Percentiles rank a stretch among this genome's conserved stretches.
Conservation (phyloP, 371 early-diverging fungal species). For the Coemansia sp. region DNA sequence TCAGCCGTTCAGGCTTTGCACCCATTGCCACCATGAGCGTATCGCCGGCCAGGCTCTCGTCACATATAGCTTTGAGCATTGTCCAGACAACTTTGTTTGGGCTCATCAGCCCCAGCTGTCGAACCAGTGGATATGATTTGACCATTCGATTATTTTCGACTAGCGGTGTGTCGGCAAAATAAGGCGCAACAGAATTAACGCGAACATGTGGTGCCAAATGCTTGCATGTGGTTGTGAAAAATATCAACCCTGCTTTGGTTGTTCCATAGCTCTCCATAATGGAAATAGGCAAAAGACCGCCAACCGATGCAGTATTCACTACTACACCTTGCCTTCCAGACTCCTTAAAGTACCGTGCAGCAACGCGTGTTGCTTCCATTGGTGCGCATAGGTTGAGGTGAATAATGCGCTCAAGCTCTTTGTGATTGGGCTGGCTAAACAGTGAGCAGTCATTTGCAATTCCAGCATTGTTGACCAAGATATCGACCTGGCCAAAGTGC, state of each 20-base stretch:
- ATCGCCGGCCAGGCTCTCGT: constrained; percentile 51
- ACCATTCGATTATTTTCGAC: constrained; percentile 29
- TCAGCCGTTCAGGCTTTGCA: constrained; percentile 22
- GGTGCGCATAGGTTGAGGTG: constrained; percentile 58
- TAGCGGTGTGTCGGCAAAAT: constrained; percentile 53
- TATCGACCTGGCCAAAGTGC: constrained; percentile 45
- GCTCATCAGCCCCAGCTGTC: constrained; percentile 46
- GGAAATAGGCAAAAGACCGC: constrained; percentile 47
- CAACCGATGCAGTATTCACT: constrained; percentile 50
- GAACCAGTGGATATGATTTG: constrained; percentile 31
- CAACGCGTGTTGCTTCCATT: constrained; percentile 58
- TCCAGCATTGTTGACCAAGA: constrained; percentile 60
- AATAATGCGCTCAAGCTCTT: constrained; percentile 52
- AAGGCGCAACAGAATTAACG: constrained; percentile 59
- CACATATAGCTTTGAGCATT: constrained; percentile 60
- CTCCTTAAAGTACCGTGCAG: constrained; percentile 47
- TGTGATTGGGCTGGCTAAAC: constrained; percentile 27
- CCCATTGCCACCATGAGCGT: constrained; percentile 43
- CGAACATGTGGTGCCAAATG: constrained; percentile 56
- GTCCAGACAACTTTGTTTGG: constrained; percentile 60
- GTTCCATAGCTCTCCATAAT: constrained; percentile 52
- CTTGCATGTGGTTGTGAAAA: constrained; percentile 48
- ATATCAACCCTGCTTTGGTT: constrained; percentile 42
- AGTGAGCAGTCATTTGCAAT: constrained; percentile 49
- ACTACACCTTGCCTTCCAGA: constrained; percentile 36